A percentile compares a stretch with the other conserved stretches of the same genome.
phyloP scores from a whole-genome alignment of 2,329 filamentous ascomycete genomes.

The Sphaceloma murrayae region DNA sequence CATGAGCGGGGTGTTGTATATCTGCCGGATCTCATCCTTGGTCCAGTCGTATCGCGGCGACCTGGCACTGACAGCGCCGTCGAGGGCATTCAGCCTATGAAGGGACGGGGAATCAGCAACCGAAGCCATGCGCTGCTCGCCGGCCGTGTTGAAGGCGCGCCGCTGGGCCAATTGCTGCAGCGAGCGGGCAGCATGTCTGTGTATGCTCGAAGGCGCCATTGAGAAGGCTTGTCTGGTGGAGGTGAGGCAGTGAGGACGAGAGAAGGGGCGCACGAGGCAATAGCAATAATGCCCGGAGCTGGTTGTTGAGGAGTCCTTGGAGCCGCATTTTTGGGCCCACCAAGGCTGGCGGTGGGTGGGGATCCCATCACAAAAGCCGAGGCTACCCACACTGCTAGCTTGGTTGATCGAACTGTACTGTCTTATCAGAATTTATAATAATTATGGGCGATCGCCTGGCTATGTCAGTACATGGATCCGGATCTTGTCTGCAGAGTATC shows the following conservation, averaged over 20 bases:
- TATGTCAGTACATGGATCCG: too few species aligned
- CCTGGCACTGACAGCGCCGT: conserved; percentile 49
- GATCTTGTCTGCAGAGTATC: too few species aligned
- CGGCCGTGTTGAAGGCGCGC: conserved; percentile 29
- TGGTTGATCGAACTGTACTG: too few species aligned
- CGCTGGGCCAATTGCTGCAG: conserved; percentile 18
- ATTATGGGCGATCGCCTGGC: too few species aligned
- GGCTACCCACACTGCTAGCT: conserved; percentile 12
- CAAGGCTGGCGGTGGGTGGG: conserved; percentile 3
- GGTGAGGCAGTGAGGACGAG: too few species aligned
- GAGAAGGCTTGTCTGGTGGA: too few species aligned
- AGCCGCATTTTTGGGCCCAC: conserved; percentile 14
- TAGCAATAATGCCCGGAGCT: conserved; percentile 4
- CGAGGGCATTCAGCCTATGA: conserved; percentile 27
- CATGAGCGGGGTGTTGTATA: conserved; percentile 74
- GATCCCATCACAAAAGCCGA: conserved; percentile 8
- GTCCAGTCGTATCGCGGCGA: conserved; percentile 66
- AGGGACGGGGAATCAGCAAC: conserved; percentile 21
- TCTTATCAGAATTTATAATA: too few species aligned
- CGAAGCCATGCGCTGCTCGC: conserved; percentile 29
- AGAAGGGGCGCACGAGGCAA: too few species aligned
- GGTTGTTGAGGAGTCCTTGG: conserved; percentile 9
- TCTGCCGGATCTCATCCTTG: conserved; percentile 66
- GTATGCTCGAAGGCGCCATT: conserved; percentile 10
- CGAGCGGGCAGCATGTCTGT: conserved; percentile 17